Conservation (phyloP, 208 protist species). For the Spongospora subterranea region DNA sequence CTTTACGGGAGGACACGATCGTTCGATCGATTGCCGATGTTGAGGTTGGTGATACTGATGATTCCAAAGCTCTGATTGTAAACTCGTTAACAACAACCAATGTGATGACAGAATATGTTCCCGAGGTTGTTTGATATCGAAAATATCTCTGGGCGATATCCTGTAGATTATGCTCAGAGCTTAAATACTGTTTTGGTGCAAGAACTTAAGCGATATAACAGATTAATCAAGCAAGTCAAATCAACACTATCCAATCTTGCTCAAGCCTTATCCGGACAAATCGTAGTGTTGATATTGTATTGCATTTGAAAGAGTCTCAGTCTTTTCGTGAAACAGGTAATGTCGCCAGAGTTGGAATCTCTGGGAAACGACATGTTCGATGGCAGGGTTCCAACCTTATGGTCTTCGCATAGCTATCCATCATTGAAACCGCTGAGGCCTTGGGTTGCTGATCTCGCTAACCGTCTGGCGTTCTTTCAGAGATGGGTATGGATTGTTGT, state of each 20-base stretch:
- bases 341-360: conserved; percentile 6
- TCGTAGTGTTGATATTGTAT: background rate
- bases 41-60: background rate
- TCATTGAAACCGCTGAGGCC: conserved; percentile 74
- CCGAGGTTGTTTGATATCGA: conserved; percentile 36
- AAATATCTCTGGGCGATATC: conserved; percentile 81
- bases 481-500: background rate
- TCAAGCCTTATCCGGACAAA: conserved; percentile 52
- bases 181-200: conserved; percentile 98
- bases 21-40: background rate
- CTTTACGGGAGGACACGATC: conserved; percentile 11
- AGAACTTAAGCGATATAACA: conserved; percentile 93
- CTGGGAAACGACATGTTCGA: conserved; percentile 25
- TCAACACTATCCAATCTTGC: conserved; percentile 54
- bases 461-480: conserved; percentile 68
- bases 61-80: too few species aligned
- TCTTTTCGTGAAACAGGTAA: background rate
- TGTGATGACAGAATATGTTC: conserved; percentile 49
- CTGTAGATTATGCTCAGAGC: conserved; percentile 92
- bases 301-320: background rate
- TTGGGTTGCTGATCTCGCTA: conserved; percentile 67
- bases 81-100: too few species aligned
- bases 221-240: conserved; percentile 69
- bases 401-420: conserved; percentile 73
- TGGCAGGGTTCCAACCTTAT: conserved; percentile 63